Base-by-base conservation (phyloP, 1,139 yeast genomes). In the Kodamaea fungicola region DNA sequence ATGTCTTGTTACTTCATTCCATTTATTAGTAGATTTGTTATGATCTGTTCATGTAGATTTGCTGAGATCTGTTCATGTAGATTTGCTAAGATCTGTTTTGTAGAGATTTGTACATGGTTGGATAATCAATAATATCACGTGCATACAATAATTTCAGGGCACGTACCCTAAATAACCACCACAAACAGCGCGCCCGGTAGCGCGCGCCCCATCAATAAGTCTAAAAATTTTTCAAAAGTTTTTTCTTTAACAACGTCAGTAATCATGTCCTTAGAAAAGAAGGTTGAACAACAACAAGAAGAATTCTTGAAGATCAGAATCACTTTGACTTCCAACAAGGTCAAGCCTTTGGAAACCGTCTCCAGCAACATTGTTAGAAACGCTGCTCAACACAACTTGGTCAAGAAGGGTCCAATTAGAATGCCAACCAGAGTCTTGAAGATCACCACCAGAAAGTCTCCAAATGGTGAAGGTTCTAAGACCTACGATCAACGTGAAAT, bases 391-490 rank as follows among this genome's bases (percentile, higher is more conserved):
- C 74, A 80, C 74, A 73, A 83, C 64, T 79, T 88, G 64, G 80
- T 79, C 72, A 86, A 83, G 81, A 87, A 88, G 81, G 99, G 99
- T 65, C 98, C 98, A 60, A 96, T 94, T 67, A 88, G 98, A 85
- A 77, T 94, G 79, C 99, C 99, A 78, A 94, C 98, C 76, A 94
- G 90, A 85, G 95, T 86, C 61, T 86, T 94, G 69, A 89, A 86
- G 77, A 82, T 94, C 78, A 82, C 96, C 78, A 92, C 99, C 86
- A 90, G 99, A 87, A 94, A 94, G 89, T 84, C 98, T 68, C 99
- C 99, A 66, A 94, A 94, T 75, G 99, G 99, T 90, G 97, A 94
- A 81, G 99, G 99, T 90, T 92, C 98, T 63, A 92, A 94, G 90
- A 94, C 99, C 64, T 94, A 97, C 97, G 99, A 94, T 73, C 78